Evolutionary conservation across 2,329 filamentous ascomycete species (phyloP), one percentile per base, ranked within the genome.

Genomic region (Calonectria montana): DNA sequence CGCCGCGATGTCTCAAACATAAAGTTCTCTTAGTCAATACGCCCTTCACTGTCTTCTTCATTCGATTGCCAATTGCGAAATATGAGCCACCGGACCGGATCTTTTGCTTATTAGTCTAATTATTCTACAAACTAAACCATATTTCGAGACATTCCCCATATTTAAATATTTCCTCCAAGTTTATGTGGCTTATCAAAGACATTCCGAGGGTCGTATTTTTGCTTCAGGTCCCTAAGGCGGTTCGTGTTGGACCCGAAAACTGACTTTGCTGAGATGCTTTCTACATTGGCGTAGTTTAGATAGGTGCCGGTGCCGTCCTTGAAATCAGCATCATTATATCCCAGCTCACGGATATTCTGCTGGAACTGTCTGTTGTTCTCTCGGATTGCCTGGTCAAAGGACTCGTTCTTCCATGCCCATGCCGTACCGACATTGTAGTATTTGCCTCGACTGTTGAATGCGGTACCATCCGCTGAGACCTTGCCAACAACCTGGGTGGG

Each of bases 381-480:
- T 10, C 77, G 77, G 8, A 79, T 48, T 25, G 48, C 71, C 12
- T 68, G 41, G 50, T 79, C 77, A 7, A 78, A 61, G 2, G 27
- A 48, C 25, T 66, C 69, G 10, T 76, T 66, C 4, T 72, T 29
- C 70, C 75, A 78, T 27, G 69, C 75, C 57, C 73, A 79, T 4
- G 59, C 21, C 9, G 76, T 50, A 10, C 74, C 77, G 3, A 78
- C 64, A 31, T 77, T 73, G 53, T 75, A 78, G 59, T 78, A 78
- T 61, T 72, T 74, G 13, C 77, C 77, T 57, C 77, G 71, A 27
- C 70, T 76, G 70, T 78, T 78, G 62, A 78, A 78, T 13, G 77
- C 45, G 12, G 77, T 77, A 23, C 75, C 64, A 21, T 77, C 67
- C 13, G 70, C 66, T 13, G 77, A 72, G 23, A 78, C 61, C 12